Evolutionary conservation across 1,139 yeast genomes (phyloP).

Genomic region (Pichia sp.): DNA sequence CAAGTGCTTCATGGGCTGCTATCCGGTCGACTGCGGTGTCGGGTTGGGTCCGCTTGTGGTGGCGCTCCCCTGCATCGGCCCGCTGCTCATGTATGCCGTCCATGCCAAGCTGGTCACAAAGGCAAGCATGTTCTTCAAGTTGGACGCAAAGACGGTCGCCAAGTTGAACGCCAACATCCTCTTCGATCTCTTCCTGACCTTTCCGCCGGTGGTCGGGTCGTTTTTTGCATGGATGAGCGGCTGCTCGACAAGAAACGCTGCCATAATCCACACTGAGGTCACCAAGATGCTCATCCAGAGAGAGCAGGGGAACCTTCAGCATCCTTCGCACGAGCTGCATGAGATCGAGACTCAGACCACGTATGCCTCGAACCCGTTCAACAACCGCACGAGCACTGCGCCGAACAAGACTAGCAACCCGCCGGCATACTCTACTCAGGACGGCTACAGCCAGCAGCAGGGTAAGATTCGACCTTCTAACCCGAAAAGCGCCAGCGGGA

Average conservation of each 20-base stretch:
- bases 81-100: slow-evolving; percentile 70
- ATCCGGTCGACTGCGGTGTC: slow-evolving; percentile 71
- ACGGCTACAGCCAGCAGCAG: too few species aligned
- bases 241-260: slow-evolving; percentile 88
- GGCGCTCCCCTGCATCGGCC: slow-evolving; percentile 75
- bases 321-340: background rate
- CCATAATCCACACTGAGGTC: slow-evolving; percentile 55
- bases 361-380: slow-evolving; percentile 2
- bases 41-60: slow-evolving; percentile 73
- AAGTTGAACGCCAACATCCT: slow-evolving; percentile 72
- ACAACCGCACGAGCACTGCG: background rate
- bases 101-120: slow-evolving; percentile 62
- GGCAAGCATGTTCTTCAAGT: slow-evolving; percentile 51
- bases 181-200: slow-evolving; percentile 65
- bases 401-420: background rate
- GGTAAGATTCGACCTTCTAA: too few species aligned
- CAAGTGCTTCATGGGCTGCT: slow-evolving; percentile 72
- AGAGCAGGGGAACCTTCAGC: slow-evolving; percentile 3
- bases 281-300: slow-evolving; percentile 39
- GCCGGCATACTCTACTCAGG: too few species aligned
- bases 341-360: slow-evolving; percentile 5
- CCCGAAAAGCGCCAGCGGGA: too few species aligned
- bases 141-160: slow-evolving; percentile 60
- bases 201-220: slow-evolving; percentile 77
- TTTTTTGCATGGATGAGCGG: slow-evolving; percentile 76